Base-by-base conservation (phyloP, 2,329 filamentous ascomycete species). In the Escovopsis sp. region DNA sequence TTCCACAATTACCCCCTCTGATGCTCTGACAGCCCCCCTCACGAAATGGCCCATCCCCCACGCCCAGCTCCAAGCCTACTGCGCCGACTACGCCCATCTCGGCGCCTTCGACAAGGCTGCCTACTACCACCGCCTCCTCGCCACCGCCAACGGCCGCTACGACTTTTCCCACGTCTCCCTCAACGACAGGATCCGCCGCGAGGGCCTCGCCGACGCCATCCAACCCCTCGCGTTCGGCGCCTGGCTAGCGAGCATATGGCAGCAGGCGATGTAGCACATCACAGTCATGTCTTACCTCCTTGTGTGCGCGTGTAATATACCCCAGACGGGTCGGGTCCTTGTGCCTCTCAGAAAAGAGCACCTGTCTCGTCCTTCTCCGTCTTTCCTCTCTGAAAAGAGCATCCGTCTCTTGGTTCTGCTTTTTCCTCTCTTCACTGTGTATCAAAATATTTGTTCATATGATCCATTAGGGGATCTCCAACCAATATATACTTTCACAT, bases 121-220 rank as follows among this genome's bases (percentile, higher is more conserved):
- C 31, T 63, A 70, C 36, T 66, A 79, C 34, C 68, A 75, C 39
- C 63, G 75, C 23, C 65, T 84, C 17, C 62, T 81, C 27, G 76
- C 76, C 23, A 84, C 79, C 0, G 72, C 72, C 14, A 70, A 79
- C 41, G 74, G 77, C 2, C 67, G 74, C 9, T 85, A 81, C 48
- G 71, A 76, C 42, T 79, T 80, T 45, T 57, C 60, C 3, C 57
- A 66, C 11, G 56, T 72, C 2, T 78, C 74, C 41, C 56, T 84
- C 36, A 80, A 81, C 49, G 58, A 62, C 3, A 46, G 61, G 3
- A 48, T 70, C 30, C 47, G 53, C 19, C 49, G 45, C 12, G 54
- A 43, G 41, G 42, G 54, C 4, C 21, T 25, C 21, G 43, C 52
- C 4, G 57, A 65, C 11, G 49, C 60, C 27, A 39, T 75, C 11